Percentiles rank a stretch among this genome's conserved stretches.
phyloP scores from a whole-genome alignment of 805 yeast species.

The Debaryomyces tyrocola region DNA sequence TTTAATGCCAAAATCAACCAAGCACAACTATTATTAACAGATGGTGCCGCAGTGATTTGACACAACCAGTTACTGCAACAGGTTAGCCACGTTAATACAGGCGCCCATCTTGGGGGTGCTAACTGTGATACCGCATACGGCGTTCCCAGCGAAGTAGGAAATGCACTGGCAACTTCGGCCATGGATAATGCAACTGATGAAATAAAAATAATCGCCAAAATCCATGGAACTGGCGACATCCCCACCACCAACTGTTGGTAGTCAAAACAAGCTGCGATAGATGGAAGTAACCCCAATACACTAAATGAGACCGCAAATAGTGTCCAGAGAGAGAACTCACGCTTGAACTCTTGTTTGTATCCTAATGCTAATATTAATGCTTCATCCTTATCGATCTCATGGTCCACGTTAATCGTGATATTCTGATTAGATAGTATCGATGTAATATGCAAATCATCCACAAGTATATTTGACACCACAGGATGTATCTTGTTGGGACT shows the following conservation, averaged over 20 bases:
- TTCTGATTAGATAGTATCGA: constrained; percentile 41
- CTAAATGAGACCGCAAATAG: constrained; percentile 64
- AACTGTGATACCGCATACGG: constrained; percentile 67
- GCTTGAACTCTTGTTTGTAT: constrained; percentile 60
- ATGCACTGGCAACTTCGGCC: constrained; percentile 65
- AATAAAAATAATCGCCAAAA: constrained; percentile 56
- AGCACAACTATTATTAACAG: constrained; percentile 59
- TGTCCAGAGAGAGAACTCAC: constrained; percentile 58
- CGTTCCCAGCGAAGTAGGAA: constrained; percentile 69
- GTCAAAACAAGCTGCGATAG: constrained; percentile 61
- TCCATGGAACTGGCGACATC: constrained; percentile 60
- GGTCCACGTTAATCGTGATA: constrained; percentile 46
- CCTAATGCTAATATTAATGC: constrained; percentile 59
- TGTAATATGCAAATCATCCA: constrained; percentile 36
- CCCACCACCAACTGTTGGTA: constrained; percentile 64
- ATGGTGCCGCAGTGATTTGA: constrained; percentile 62
- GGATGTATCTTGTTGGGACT: constrained; percentile 13
- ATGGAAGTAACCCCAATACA: constrained; percentile 63
- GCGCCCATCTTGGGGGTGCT: constrained; percentile 54
- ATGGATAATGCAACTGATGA: constrained; percentile 58
- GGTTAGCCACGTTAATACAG: constrained; percentile 59
- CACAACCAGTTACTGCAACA: constrained; percentile 68
- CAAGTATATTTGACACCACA: constrained; percentile 24
- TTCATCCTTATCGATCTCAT: constrained; percentile 48
- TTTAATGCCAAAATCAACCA: constrained; percentile 54